Evolutionary conservation across 2,329 filamentous ascomycete species (phyloP).

Genomic region (Triangularia setosa): DNA sequence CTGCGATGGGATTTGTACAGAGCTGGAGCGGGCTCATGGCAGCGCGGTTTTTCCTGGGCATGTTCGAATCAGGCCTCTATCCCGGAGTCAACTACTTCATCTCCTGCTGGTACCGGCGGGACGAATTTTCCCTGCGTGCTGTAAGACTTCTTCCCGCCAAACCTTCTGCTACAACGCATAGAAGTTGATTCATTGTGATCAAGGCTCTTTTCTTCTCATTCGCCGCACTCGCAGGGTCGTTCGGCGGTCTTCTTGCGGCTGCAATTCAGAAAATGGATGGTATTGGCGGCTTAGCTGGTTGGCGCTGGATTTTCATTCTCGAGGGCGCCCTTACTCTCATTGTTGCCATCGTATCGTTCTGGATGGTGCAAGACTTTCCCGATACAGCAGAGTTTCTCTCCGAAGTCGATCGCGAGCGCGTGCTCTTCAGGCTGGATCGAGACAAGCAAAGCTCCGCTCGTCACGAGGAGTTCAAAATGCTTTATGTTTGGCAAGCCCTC

Average conservation of each 20-base stretch:
- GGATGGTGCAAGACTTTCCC: constrained; percentile 75
- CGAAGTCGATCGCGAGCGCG: constrained; percentile 60
- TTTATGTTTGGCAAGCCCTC: constrained; percentile 64
- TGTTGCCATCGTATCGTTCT: constrained; percentile 62
- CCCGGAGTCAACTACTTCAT: constrained; percentile 67
- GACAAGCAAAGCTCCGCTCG: constrained; percentile 67
- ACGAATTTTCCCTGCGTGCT: constrained; percentile 67
- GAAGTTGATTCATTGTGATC: neutral
- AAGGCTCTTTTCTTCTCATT: constrained; percentile 68
- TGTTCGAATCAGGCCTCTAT: constrained; percentile 74
- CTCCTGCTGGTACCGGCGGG: constrained; percentile 73
- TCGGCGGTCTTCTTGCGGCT: constrained; percentile 66
- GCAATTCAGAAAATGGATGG: constrained; percentile 65
- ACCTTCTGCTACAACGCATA: neutral
- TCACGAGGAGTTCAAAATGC: constrained; percentile 67
- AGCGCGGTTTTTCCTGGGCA: constrained; percentile 66
- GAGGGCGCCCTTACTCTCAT: constrained; percentile 65
- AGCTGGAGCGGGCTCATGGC: constrained; percentile 64
- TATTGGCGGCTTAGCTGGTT: constrained; percentile 48
- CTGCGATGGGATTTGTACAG: constrained; percentile 62
- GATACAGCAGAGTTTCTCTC: constrained; percentile 68
- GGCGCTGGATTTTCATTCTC: constrained; percentile 62
- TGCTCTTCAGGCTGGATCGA: constrained; percentile 61
- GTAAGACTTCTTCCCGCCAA: constrained; percentile 42
- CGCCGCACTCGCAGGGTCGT: constrained; percentile 70